Base-by-base conservation (phyloP, 352 stramenopile genomes). In the Blastocystis sp. region DNA sequence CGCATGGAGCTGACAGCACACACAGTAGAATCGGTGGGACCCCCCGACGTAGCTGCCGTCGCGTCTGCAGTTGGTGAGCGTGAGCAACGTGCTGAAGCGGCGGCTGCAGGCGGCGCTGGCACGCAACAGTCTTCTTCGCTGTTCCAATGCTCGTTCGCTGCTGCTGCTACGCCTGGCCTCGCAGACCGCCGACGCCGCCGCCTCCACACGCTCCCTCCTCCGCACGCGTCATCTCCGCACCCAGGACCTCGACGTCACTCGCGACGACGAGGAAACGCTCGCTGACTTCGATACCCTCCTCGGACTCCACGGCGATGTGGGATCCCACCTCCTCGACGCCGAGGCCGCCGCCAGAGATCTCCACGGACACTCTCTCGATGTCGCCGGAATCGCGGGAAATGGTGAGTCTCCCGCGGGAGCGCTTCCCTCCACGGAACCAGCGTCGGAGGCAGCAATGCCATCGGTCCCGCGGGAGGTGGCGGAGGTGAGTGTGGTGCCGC, bases 171-270 rank as follows among this genome's bases (percentile, higher is more conserved):
- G 21, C 4, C 44, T 64, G 14, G 29, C 38, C 18, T 14, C 27
- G 8, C 8, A 34, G 6, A 63, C 69, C 24, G 36, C 21, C 21
- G 69, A 81, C n/a, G 11, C 42, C 0, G n/a, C 6, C 16, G 53
- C 32, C 3, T 49, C 69, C 11, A 81, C 69, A n/a, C 69, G 69
- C 14, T 63, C n/a, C 34, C 46, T 81, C 8, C 69, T 81, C 44
- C 38, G 24, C 32, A 65, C 69, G 18, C 44, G 36, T n/a, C 21
- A 32, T 27, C n/a, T 64, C 6, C n/a, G 21, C 34, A 36, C 29
- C 16, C n/a, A 14, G 4, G 36, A 64, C 24, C 29, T 81, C 14
- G 69, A 81, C 40, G 44, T 81, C 21, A 44, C 32, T 11, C 44
- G 27, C 24, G 40, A 64, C 36, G 69, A 81, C 40, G 48, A 42